A percentile compares a stretch with the other conserved stretches of the same genome.
Evolutionary conservation across 495 filamentous ascomycete genomes (phyloP).

Genomic region (Penicillium manginii): DNA sequence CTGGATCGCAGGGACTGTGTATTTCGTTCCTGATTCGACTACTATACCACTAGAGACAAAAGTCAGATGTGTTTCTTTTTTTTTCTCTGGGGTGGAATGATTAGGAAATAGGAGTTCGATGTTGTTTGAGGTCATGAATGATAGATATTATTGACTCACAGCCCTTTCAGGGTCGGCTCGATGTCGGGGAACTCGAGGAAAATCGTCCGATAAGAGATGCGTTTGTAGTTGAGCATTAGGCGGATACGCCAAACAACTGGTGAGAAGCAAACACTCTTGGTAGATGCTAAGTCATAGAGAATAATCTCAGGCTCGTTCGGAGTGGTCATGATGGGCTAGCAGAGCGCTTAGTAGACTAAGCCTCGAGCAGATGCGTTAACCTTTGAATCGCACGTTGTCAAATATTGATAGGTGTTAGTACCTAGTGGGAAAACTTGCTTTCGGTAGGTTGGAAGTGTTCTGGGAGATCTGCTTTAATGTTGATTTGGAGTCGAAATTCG

Average conservation of each 20-base stretch:
- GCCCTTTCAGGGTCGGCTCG: constrained; percentile 43
- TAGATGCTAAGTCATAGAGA: constrained; percentile 45
- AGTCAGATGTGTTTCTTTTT: not conserved
- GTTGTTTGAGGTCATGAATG: too few relatives aligned
- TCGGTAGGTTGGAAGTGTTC: too few relatives aligned
- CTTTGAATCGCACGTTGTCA: too few relatives aligned
- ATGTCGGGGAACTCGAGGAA: constrained; percentile 51
- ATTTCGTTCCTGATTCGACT: constrained; percentile 33
- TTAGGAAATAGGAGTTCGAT: constrained; percentile 11
- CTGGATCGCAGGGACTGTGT: constrained; percentile 47
- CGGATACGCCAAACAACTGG: constrained; percentile 48
- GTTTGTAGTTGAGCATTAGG: constrained; percentile 49
- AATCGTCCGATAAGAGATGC: constrained; percentile 39
- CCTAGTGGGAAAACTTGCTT: too few relatives aligned
- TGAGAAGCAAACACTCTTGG: constrained; percentile 43
- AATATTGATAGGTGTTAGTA: too few relatives aligned
- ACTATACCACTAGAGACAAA: constrained; percentile 25
- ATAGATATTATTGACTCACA: constrained; percentile 39
- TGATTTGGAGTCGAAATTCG: too few relatives aligned
- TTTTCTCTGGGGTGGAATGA: too few relatives aligned
- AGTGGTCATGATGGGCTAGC: not conserved
- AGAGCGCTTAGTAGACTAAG: too few relatives aligned
- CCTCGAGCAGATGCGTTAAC: too few relatives aligned
- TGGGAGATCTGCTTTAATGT: too few relatives aligned
- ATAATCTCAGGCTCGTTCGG: constrained; percentile 40